phyloP scores from a whole-genome alignment of 2,329 filamentous ascomycete species.

The Colletotrichum nymphaeae region DNA sequence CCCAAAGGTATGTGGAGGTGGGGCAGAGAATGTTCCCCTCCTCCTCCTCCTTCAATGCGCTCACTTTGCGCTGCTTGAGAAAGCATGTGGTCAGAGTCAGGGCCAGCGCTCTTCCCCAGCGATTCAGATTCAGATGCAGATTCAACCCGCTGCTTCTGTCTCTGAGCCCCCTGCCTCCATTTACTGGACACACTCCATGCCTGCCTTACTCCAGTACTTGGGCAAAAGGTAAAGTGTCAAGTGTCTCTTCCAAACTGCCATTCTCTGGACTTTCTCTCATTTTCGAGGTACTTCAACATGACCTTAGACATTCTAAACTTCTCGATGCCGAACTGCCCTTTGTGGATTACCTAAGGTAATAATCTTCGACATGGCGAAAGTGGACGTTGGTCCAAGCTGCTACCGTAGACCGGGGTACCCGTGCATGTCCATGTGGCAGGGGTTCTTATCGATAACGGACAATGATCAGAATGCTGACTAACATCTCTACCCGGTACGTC shows the following conservation, averaged over 20 bases:
- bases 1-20: not conserved
- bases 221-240: too few species aligned
- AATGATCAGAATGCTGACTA: constrained; percentile 20
- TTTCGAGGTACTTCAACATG: not conserved
- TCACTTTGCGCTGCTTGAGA: not conserved
- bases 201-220: not conserved
- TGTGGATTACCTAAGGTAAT: not conserved
- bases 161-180: not conserved
- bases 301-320: not conserved
- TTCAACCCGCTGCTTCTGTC: not conserved
- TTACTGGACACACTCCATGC: not conserved
- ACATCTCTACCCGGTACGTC: constrained; percentile 1
- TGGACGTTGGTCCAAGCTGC: not conserved
- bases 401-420: not conserved
- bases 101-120: not conserved
- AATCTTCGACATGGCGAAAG: not conserved
- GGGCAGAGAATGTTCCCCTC: constrained; percentile 3
- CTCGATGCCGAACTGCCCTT: not conserved
- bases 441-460: constrained; percentile 22
- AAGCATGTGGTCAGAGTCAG: constrained; percentile 26
- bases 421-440: not conserved
- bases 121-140: not conserved
- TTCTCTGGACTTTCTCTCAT: not conserved
- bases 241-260: not conserved
- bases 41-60: not conserved